Percentiles rank a stretch among this genome's conserved stretches.
Evolutionary conservation across 495 filamentous ascomycete genomes (phyloP).

Genomic region (Penicillium cinerascens): DNA sequence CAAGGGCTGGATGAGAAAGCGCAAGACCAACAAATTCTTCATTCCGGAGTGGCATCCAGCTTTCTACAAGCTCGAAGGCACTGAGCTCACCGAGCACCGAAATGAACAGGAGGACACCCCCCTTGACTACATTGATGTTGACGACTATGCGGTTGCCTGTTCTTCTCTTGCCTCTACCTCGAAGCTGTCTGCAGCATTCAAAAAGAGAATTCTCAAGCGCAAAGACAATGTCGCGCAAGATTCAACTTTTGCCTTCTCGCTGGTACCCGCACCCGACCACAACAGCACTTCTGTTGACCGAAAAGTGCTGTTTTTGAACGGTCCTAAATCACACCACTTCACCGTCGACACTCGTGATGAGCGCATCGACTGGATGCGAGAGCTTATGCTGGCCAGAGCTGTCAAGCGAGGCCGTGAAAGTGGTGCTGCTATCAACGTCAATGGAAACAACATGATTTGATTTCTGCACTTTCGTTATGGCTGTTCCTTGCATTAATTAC

Average conservation of each 20-base stretch:
- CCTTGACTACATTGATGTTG: constrained; percentile 85
- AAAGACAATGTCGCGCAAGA: constrained; percentile 47
- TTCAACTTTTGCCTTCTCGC: constrained; percentile 82
- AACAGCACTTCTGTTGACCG: constrained; percentile 45
- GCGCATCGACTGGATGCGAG: constrained; percentile 96
- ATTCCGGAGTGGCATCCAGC: no score
- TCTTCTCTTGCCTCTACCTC: constrained; percentile 65
- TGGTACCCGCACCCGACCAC: constrained; percentile 79
- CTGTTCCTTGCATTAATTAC: no score
- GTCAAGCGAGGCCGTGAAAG: constrained; percentile 69
- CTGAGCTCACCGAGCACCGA: constrained; percentile 47
- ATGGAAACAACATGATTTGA: constrained; percentile 65
- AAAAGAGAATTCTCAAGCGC: constrained; percentile 69
- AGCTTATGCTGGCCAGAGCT: constrained; percentile 95
- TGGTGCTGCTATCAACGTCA: constrained; percentile 76
- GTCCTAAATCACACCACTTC: constrained; percentile 90
- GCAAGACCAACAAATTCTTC: constrained; percentile 82
- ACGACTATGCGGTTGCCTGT: constrained; percentile 93
- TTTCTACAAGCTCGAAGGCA: no score
- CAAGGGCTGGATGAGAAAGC: constrained; percentile 90
- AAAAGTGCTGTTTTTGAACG: constrained; percentile 41
- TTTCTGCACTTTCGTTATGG: no score
- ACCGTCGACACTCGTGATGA: constrained; percentile 83
- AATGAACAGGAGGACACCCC: constrained; percentile 55
- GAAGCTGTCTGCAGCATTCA: constrained; percentile 86